A percentile compares a stretch with the other conserved stretches of the same genome.
Conservation (phyloP, 495 filamentous ascomycete species). For the Neurospora pannonica region DNA sequence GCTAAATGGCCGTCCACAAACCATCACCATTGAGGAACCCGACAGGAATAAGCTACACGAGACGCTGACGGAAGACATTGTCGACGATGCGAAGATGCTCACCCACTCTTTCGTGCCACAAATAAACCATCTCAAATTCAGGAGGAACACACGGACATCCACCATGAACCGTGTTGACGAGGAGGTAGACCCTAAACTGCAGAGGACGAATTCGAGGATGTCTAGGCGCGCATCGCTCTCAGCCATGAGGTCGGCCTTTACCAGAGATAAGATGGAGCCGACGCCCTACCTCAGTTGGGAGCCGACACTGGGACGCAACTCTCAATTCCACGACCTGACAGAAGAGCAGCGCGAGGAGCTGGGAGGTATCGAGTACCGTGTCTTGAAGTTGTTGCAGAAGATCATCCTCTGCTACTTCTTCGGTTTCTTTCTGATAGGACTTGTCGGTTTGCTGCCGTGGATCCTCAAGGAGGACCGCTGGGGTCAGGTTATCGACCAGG, state of each 20-base stretch:
- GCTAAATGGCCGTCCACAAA: constrained; percentile 34
- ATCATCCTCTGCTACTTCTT: constrained; percentile 71
- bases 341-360: constrained; percentile 89
- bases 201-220: constrained; percentile 8
- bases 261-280: constrained; percentile 36
- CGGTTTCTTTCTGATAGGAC: constrained; percentile 62
- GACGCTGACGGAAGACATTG: constrained; percentile 20
- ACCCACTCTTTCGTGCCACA: constrained; percentile 14
- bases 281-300: constrained; percentile 90
- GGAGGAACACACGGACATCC: constrained; percentile 15
- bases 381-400: constrained; percentile 72
- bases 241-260: constrained; percentile 27
- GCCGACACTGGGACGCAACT: constrained; percentile 86
- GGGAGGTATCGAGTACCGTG: constrained; percentile 89
- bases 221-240: constrained; percentile 21
- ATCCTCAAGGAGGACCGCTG: constrained; percentile 52
- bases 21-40: constrained; percentile 58
- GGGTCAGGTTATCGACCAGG: constrained; percentile 48
- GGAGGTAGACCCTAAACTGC: background rate
- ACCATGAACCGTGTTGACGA: constrained; percentile 10
- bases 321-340: constrained; percentile 76
- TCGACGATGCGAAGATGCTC: constrained; percentile 26
- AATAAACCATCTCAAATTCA: constrained; percentile 21
- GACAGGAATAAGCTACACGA: constrained; percentile 26
- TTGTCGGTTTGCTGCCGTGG: constrained; percentile 68